A percentile compares a stretch with the other conserved stretches of the same genome.
Evolutionary conservation across 2,329 filamentous ascomycete genomes (phyloP).

Genomic region (Hansfordia pulvinata): DNA sequence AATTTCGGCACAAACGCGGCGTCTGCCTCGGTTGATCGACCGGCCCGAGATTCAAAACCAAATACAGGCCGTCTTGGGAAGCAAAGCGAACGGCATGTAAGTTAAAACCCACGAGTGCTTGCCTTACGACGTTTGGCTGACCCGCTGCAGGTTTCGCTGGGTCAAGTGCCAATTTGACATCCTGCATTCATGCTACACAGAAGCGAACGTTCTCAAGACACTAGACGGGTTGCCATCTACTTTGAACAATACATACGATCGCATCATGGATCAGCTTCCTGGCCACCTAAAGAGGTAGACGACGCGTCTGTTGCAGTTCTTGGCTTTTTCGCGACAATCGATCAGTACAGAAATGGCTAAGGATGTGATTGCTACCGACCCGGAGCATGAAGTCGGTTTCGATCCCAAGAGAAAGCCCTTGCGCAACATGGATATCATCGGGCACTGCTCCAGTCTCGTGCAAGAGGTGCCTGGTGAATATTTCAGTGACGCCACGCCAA

Average conservation of each 20-base stretch:
- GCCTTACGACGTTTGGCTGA: too few species aligned
- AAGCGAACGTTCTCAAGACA: background rate
- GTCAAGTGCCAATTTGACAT: background rate
- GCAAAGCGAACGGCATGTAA: background rate
- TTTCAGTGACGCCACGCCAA: background rate
- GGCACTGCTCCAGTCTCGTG: background rate
- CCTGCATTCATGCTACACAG: background rate
- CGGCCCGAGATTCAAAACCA: background rate
- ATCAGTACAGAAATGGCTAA: background rate
- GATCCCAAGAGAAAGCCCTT: background rate
- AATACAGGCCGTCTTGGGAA: background rate
- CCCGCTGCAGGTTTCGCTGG: background rate
- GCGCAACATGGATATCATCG: background rate
- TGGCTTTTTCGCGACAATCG: background rate
- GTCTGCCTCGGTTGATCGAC: background rate
- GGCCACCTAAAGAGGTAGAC: background rate
- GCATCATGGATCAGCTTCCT: background rate
- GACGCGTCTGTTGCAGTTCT: background rate
- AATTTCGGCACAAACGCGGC: background rate
- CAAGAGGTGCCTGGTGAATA: too few species aligned
- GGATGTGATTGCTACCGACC: background rate
- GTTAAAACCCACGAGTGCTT: too few species aligned
- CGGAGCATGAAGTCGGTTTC: background rate
- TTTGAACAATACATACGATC: background rate
- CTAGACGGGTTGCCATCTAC: background rate